Conservation (phyloP, 192 early-diverging fungal species). For the Lobosporangium transversale region DNA sequence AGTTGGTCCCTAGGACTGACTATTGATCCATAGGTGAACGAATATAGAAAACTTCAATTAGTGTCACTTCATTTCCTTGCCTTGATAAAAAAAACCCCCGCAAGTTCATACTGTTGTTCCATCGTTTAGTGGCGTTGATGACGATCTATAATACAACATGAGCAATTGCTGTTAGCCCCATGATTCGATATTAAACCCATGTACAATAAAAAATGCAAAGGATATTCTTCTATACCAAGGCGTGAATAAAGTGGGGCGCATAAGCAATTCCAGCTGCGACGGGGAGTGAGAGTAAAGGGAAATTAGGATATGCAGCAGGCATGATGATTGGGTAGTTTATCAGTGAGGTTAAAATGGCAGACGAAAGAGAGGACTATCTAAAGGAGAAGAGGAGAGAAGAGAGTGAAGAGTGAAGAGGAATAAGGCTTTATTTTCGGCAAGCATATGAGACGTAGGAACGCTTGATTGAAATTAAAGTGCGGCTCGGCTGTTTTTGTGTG, state of each 20-base stretch:
- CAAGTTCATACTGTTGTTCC: conserved; percentile 54
- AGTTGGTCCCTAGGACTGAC: conserved; percentile 51
- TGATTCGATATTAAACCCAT: not conserved
- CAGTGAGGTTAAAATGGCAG: not conserved
- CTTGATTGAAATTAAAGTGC: no score
- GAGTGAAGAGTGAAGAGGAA: no score
- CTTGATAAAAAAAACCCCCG: not conserved
- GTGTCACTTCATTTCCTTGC: not conserved
- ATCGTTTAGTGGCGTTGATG: conserved; percentile 34
- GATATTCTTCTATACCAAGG: conserved; percentile 8
- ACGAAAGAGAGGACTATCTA: no score
- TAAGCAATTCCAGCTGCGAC: conserved; percentile 44
- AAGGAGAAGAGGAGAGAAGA: not conserved
- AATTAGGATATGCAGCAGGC: conserved; percentile 35
- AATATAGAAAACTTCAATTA: not conserved
- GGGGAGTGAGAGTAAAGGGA: conserved; percentile 42
- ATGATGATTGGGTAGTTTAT: not conserved
- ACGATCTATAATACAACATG: conserved; percentile 25
- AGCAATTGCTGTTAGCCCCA: no score
- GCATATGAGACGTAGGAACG: not conserved
- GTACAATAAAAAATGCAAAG: not conserved
- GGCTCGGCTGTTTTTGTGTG: no score
- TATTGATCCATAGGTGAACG: not conserved
- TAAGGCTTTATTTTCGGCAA: not conserved
- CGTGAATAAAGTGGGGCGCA: conserved; percentile 46